Evolutionary conservation across 768 basidiomycete species (phyloP).

Genomic region (Krasilnikovozyma curviuscula): DNA sequence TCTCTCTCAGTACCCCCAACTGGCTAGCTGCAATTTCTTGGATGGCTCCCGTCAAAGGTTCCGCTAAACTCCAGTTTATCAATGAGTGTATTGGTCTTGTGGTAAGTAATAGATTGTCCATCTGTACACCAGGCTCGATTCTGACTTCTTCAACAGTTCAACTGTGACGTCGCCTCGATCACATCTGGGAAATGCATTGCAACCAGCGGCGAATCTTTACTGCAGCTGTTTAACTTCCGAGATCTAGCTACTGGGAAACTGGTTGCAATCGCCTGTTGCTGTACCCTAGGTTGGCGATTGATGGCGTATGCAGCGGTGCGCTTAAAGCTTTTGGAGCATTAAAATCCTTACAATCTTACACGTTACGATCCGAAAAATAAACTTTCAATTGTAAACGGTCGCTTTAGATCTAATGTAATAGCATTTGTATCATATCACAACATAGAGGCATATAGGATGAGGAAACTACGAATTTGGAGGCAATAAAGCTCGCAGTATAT

Average conservation of each 20-base stretch:
- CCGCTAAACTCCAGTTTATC: slow-evolving; percentile 25
- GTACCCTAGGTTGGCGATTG: too few species aligned
- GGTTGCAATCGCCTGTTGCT: too few species aligned
- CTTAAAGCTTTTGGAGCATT: too few species aligned
- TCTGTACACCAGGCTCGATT: neutral
- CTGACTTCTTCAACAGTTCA: slow-evolving; percentile 13
- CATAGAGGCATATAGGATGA: too few species aligned
- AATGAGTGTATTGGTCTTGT: slow-evolving; percentile 25
- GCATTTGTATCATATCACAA: too few species aligned
- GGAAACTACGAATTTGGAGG: too few species aligned
- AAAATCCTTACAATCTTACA: too few species aligned
- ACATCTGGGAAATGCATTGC: slow-evolving; percentile 25
- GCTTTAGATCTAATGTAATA: too few species aligned
- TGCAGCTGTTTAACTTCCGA: slow-evolving; percentile 22
- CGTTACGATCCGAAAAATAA: too few species aligned
- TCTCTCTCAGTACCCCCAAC: slow-evolving; percentile 9
- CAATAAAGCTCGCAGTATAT: too few species aligned
- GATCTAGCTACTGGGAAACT: slow-evolving; percentile 19
- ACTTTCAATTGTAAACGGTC: too few species aligned
- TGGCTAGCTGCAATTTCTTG: slow-evolving; percentile 10
- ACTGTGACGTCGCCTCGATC: slow-evolving; percentile 22
- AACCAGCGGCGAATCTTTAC: slow-evolving; percentile 25
- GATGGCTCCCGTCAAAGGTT: slow-evolving; percentile 17
- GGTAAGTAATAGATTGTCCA: neutral
- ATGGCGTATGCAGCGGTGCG: too few species aligned